Conservation (phyloP, 148 eudicot genomes). For the Rhododendron simsii region DNA sequence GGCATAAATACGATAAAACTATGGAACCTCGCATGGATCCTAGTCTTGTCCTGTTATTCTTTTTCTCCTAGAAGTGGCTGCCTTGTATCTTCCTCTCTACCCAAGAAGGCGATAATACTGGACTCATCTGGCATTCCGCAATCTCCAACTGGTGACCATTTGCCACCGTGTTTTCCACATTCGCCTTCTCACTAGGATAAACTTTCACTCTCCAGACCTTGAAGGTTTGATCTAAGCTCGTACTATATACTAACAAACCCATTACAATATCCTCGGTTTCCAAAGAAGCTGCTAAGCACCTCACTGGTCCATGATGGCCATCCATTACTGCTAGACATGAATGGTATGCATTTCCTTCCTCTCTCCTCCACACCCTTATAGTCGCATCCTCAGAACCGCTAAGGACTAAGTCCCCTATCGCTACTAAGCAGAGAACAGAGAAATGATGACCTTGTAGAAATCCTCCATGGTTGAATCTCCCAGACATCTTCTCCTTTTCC, state of each 20-base stretch:
- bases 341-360: conserved; percentile 40
- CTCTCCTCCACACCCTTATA: conserved; percentile 61
- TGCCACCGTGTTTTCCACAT: neutral
- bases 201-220: conserved; percentile 66
- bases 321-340: conserved; percentile 54
- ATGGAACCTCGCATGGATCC: neutral
- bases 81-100: conserved; percentile 23
- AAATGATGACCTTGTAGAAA: conserved; percentile 57
- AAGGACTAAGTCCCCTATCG: conserved; percentile 43
- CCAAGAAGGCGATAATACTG: conserved; percentile 25
- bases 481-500: conserved; percentile 49
- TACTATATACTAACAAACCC: conserved; percentile 55
- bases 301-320: conserved; percentile 67
- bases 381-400: conserved; percentile 74
- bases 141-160: conserved; percentile 6
- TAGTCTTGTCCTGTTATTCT: neutral
- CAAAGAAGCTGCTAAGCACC: conserved; percentile 41
- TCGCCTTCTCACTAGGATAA: conserved; percentile 15
- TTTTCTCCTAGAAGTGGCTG: neutral
- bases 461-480: conserved; percentile 62
- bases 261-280: conserved; percentile 31
- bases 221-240: conserved; percentile 55
- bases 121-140: conserved; percentile 15
- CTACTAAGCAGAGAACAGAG: conserved; percentile 47
- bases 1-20: neutral